Evolutionary conservation across 345 rosid genomes (phyloP).

Genomic region (Eucalyptus grandis): DNA sequence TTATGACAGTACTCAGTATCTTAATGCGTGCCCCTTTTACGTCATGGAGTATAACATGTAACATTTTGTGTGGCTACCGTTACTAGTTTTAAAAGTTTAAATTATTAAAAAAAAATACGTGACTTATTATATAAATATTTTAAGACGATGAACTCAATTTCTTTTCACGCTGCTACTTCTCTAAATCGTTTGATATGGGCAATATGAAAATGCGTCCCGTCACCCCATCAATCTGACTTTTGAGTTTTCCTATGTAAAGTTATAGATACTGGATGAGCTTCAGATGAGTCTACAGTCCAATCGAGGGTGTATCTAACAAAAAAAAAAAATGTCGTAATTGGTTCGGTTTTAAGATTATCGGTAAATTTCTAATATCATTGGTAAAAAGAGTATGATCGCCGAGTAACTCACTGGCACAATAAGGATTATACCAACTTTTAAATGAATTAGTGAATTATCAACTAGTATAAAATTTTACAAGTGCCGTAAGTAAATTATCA

Average conservation of each 20-base stretch:
- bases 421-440: no score
- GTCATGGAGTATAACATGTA: neutral
- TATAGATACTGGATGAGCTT: accelerated
- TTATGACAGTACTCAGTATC: neutral
- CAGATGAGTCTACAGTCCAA: neutral
- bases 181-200: neutral
- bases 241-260: neutral
- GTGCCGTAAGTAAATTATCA: no score
- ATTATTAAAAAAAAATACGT: accelerated
- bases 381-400: neutral
- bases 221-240: accelerated
- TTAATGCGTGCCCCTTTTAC: neutral
- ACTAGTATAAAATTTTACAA: no score
- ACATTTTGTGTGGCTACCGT: accelerated
- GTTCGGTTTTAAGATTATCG: neutral
- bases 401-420: no score
- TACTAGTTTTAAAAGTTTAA: accelerated
- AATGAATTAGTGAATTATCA: no score
- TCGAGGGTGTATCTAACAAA: neutral
- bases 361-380: neutral
- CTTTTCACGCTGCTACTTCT: neutral
- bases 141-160: no score
- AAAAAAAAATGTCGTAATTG: neutral
- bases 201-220: neutral
- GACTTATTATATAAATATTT: no score